Evolutionary conservation across 2,329 filamentous ascomycete species (phyloP).

Genomic region (Colletotrichum salicis): DNA sequence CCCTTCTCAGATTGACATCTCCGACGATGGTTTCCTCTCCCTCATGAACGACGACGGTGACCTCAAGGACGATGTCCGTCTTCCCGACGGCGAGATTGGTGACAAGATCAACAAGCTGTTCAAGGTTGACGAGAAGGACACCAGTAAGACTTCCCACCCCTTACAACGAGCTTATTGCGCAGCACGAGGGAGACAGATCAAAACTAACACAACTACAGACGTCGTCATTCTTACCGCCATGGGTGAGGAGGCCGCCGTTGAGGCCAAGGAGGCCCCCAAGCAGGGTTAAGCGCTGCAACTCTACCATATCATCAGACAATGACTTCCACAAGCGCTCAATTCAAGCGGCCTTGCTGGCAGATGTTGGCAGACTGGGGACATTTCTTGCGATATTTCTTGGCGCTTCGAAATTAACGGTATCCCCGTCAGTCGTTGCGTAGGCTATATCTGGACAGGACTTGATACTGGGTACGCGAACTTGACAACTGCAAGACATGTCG

Average conservation of each 20-base stretch:
- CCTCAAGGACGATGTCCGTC: conserved; percentile 94
- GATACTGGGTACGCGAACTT: conserved; percentile 51
- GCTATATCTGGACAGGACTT: conserved; percentile 56
- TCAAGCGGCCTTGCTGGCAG: conserved; percentile 35
- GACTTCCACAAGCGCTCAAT: conserved; percentile 31
- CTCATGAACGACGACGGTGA: conserved; percentile 89
- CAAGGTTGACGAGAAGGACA: conserved; percentile 86
- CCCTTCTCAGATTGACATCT: conserved; percentile 79
- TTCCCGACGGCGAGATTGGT: conserved; percentile 90
- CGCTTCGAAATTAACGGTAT: conserved; percentile 49
- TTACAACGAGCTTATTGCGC: not conserved
- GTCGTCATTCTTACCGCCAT: conserved; percentile 94
- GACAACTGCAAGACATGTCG: conserved; percentile 44
- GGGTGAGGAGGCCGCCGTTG: conserved; percentile 92
- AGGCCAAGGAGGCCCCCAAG: conserved; percentile 89
- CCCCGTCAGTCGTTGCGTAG: conserved; percentile 55
- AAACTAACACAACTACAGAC: conserved; percentile 62
- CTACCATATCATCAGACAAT: conserved; percentile 35
- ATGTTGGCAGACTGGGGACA: conserved; percentile 40
- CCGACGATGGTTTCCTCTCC: conserved; percentile 93
- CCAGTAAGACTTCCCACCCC: conserved; percentile 73
- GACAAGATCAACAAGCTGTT: conserved; percentile 87
- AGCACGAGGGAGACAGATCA: conserved; percentile 14
- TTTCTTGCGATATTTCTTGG: conserved; percentile 47
- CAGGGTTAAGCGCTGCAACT: conserved; percentile 39